phyloP scores from a whole-genome alignment of 1,284 basidiomycete genomes.

The Boletus austroedulis region DNA sequence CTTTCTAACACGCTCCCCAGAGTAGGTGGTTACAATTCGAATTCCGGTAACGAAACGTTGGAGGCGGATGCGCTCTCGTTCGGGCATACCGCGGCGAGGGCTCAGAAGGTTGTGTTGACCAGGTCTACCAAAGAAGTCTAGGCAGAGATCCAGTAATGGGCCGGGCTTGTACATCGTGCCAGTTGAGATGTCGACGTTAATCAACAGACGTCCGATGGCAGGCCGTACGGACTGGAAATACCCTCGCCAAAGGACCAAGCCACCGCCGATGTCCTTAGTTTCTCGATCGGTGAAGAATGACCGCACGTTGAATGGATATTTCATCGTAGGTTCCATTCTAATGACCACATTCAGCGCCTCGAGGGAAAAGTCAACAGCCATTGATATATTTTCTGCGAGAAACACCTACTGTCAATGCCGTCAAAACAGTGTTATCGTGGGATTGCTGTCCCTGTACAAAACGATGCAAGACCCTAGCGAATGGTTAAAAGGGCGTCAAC shows the following conservation, averaged over 20 bases:
- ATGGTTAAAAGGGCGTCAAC: conserved; percentile 4
- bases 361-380: conserved; percentile 2
- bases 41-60: conserved; percentile 63
- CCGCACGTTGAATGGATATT: conserved; percentile 69
- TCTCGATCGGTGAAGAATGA: conserved; percentile 73
- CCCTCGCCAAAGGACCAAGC: conserved; percentile 69
- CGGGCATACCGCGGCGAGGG: conserved; percentile 47
- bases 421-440: conserved; percentile 66
- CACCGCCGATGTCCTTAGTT: conserved; percentile 60
- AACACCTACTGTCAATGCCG: conserved; percentile 62
- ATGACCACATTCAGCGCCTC: conserved; percentile 77
- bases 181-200: conserved; percentile 78
- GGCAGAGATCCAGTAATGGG: conserved; percentile 49
- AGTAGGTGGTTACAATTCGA: conserved; percentile 46
- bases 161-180: conserved; percentile 70
- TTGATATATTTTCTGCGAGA: not conserved
- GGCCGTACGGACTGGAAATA: conserved; percentile 77
- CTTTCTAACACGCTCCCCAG: conserved; percentile 37
- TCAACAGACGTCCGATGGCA: conserved; percentile 59
- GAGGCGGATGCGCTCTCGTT: conserved; percentile 56
- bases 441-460: conserved; percentile 66
- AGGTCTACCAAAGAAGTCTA: conserved; percentile 49
- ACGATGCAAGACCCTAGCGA: conserved; percentile 55
- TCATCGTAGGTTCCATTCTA: conserved; percentile 67
- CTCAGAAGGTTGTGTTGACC: conserved; percentile 43